Conservation (phyloP, 257 asterid species). For the Solanum chmielewskii region DNA sequence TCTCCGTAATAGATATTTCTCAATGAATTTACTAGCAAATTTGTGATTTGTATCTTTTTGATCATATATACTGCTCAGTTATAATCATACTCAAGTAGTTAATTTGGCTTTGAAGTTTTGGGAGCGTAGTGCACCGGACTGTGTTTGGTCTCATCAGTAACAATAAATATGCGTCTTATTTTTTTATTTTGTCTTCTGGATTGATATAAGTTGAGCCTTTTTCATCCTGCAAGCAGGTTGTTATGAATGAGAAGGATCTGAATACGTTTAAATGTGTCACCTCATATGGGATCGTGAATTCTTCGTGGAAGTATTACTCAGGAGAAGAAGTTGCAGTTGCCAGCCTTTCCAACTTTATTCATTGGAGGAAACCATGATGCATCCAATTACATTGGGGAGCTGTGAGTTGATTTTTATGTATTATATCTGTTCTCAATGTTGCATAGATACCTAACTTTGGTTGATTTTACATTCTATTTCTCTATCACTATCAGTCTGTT, state of each 20-base stretch:
- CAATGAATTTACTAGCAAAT: neutral
- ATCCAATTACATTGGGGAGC: constrained; percentile 79
- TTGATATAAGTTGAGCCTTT: neutral
- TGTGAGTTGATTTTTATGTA: constrained; percentile 39
- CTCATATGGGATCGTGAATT: constrained; percentile 9
- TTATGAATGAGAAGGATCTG: constrained; percentile 68
- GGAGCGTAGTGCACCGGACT: neutral
- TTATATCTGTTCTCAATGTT: neutral
- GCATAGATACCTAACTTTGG: neutral
- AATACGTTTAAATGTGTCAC: constrained; percentile 56
- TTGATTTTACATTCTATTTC: neutral
- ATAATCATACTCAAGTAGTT: neutral
- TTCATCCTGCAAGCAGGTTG: constrained; percentile 38
- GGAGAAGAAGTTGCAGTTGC: constrained; percentile 64
- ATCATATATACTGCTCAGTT: neutral
- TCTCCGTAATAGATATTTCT: neutral
- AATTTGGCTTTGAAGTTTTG: neutral
- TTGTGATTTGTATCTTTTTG: neutral
- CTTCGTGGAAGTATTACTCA: constrained; percentile 5
- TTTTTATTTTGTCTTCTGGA: neutral
- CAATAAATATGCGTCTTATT: neutral
- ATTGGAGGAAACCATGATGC: constrained; percentile 95
- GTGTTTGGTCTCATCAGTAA: neutral
- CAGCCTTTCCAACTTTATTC: constrained; percentile 59
- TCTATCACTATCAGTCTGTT: neutral